A percentile compares a stretch with the other conserved stretches of the same genome.
Conservation (phyloP, 805 yeast species). For the Suhomyces vadensis region DNA sequence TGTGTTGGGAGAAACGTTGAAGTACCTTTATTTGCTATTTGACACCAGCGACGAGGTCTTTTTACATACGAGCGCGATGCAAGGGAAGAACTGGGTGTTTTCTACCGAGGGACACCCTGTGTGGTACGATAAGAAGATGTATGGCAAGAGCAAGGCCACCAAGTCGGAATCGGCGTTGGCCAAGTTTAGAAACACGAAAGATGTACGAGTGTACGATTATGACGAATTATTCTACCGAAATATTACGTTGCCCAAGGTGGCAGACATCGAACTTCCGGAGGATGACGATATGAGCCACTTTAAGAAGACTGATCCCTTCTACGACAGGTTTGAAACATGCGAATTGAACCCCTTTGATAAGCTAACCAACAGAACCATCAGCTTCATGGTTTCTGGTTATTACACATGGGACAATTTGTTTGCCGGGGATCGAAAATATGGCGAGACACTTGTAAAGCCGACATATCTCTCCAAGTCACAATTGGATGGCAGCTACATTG, state of each 20-base stretch:
- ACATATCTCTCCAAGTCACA: slow-evolving; percentile 22
- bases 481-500: slow-evolving; percentile 30
- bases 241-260: slow-evolving; percentile 14
- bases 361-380: slow-evolving; percentile 4
- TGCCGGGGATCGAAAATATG: slow-evolving; percentile 43
- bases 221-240: slow-evolving; percentile 15
- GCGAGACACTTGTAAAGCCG: slow-evolving; percentile 46
- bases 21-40: slow-evolving; percentile 77
- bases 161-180: slow-evolving; percentile 9
- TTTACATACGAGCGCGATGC: slow-evolving; percentile 35
- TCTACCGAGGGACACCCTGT: slow-evolving; percentile 93
- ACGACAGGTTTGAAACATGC: slow-evolving; percentile 25
- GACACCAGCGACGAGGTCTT: slow-evolving; percentile 57
- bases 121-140: slow-evolving; percentile 54
- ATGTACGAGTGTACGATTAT: slow-evolving; percentile 7
- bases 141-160: slow-evolving; percentile 12
- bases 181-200: neutral
- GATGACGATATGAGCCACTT: slow-evolving; percentile 8
- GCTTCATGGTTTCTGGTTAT: slow-evolving; percentile 37
- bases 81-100: slow-evolving; percentile 54
- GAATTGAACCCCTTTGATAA: slow-evolving; percentile 29
- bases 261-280: slow-evolving; percentile 15
- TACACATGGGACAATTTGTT: slow-evolving; percentile 45
- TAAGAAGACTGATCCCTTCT: slow-evolving; percentile 19
- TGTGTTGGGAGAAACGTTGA: slow-evolving; percentile 83